These are phyloP conservation scores for Aquilaria malaccensis DNA, from an alignment of 345 rosid species.

Conservation along the genomic window DNA sequence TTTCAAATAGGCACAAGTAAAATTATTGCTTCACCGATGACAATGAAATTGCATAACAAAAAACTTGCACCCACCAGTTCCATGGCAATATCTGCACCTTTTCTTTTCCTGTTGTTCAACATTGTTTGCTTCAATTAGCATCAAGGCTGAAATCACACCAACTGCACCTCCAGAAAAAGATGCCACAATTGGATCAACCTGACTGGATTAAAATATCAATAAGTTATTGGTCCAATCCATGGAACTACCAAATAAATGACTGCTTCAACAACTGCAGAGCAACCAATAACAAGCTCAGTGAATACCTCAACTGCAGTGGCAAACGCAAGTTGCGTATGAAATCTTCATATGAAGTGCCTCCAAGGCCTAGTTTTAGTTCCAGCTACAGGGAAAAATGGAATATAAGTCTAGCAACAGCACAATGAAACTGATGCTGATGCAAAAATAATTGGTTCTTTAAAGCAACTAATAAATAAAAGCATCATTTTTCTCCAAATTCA, in stretches of 20 bases:
- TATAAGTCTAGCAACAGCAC: background rate
- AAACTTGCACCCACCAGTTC: conserved; percentile 52
- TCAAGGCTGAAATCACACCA: conserved; percentile 94
- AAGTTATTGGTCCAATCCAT: conserved; percentile 10
- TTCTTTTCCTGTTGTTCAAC: conserved; percentile 92
- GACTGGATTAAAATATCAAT: conserved; percentile 42
- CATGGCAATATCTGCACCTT: conserved; percentile 90
- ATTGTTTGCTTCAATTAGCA: conserved; percentile 86
- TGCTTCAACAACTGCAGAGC: conserved; percentile 4
- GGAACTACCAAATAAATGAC: conserved; percentile 7
- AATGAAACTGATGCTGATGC: background rate
- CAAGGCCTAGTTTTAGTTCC: conserved; percentile 81
- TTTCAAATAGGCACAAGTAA: no score
- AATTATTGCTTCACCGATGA: no score
- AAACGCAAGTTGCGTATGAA: conserved; percentile 74
- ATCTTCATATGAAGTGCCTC: conserved; percentile 96
- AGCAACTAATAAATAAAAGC: no score
- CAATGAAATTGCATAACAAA: background rate
- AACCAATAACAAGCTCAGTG: conserved; percentile 7
- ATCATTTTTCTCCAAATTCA: no score
- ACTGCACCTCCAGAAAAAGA: conserved; percentile 97
- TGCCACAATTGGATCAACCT: conserved; percentile 96
- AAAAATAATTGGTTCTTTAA: background rate
- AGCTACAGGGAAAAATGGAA: conserved; percentile 40
- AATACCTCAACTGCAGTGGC: conserved; percentile 84